Evolutionary conservation across 352 stramenopile species (phyloP).

Genomic region (Lagenidium giganteum): DNA sequence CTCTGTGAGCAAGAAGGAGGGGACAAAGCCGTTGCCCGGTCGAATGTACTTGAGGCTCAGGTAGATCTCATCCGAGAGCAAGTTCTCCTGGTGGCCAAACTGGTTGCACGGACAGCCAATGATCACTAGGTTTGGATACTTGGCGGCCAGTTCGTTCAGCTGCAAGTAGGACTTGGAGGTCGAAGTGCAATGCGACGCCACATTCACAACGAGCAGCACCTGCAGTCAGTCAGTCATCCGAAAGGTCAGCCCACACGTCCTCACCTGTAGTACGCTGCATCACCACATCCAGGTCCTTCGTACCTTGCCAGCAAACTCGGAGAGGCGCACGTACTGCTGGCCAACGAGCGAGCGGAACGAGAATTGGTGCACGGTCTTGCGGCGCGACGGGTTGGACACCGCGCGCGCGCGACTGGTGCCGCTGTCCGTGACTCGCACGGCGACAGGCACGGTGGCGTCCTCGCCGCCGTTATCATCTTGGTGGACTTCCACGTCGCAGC

Average conservation of each 20-base stretch:
- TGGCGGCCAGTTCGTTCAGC: slow-evolving; percentile 58
- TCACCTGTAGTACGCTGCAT: background rate
- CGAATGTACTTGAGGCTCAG: slow-evolving; percentile 69
- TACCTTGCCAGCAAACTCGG: slow-evolving; percentile 59
- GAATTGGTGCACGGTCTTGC: slow-evolving; percentile 72
- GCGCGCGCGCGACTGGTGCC: slow-evolving; percentile 9
- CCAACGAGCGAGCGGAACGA: slow-evolving; percentile 64
- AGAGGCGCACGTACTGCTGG: slow-evolving; percentile 55
- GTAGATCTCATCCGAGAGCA: slow-evolving; percentile 76
- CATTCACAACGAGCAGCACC: slow-evolving; percentile 66
- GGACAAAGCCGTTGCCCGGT: slow-evolving; percentile 62
- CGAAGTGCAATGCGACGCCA: slow-evolving; percentile 80
- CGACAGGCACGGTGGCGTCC: slow-evolving; percentile 53
- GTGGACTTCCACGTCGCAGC: slow-evolving; percentile 19
- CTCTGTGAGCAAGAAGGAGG: slow-evolving; percentile 67
- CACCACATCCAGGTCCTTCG: background rate
- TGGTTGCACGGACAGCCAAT: slow-evolving; percentile 78
- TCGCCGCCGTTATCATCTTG: slow-evolving; percentile 30
- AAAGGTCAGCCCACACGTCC: no score
- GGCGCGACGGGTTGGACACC: slow-evolving; percentile 28
- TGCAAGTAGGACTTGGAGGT: slow-evolving; percentile 68
- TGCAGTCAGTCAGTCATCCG: no score
- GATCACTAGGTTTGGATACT: slow-evolving; percentile 63
- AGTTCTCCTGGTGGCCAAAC: slow-evolving; percentile 81
- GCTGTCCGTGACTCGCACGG: slow-evolving; percentile 30